These are phyloP conservation scores for Diplodia mutila DNA, from an alignment of 2,329 filamentous ascomycete species.

Conservation along the genomic window DNA sequence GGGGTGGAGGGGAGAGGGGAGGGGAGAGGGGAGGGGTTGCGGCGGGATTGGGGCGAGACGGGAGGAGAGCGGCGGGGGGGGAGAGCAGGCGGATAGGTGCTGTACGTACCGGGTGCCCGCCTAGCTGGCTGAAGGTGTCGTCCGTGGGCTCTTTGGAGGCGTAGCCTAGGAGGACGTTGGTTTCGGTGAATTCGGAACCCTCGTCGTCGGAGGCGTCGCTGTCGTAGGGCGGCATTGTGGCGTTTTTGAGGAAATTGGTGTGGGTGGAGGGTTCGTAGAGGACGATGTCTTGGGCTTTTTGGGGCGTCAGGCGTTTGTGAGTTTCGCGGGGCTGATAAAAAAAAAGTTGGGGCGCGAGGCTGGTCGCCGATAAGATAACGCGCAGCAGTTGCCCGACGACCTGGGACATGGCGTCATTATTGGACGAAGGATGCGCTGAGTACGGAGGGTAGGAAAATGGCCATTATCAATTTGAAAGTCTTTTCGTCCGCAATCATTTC, in stretches of 20 bases:
- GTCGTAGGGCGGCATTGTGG: conserved; percentile 74
- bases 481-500: too few relatives aligned
- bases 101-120: conserved; percentile 76
- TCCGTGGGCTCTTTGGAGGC: conserved; percentile 77
- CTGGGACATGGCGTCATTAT: background rate
- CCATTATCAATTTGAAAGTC: background rate
- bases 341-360: conserved; percentile 15
- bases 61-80: background rate
- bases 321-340: background rate
- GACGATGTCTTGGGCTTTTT: too few relatives aligned
- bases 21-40: too few relatives aligned
- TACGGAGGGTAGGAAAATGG: too few relatives aligned
- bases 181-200: conserved; percentile 70
- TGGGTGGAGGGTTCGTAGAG: background rate
- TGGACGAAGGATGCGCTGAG: too few relatives aligned
- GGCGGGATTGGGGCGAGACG: too few relatives aligned
- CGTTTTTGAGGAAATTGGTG: background rate
- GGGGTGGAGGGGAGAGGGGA: background rate
- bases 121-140: conserved; percentile 85
- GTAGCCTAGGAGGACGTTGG: conserved; percentile 88
- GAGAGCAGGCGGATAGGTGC: background rate
- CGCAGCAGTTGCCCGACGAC: background rate
- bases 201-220: conserved; percentile 78
- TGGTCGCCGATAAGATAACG: conserved; percentile 13
- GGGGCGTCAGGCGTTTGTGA: background rate